phyloP scores from a whole-genome alignment of 176 grass and related monocot genomes.

The Dactylis glomerata region DNA sequence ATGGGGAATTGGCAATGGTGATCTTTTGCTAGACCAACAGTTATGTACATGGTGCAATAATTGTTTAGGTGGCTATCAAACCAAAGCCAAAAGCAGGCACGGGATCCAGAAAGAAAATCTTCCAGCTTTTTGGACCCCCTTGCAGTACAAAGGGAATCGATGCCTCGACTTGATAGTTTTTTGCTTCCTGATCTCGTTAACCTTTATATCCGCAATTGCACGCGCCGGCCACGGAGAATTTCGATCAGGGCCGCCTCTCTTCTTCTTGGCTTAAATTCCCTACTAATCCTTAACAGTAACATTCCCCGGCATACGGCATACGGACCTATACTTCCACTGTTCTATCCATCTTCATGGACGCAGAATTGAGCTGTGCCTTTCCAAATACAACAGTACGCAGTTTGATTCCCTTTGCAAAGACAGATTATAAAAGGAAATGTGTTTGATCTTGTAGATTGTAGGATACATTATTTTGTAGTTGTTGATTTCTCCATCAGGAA shows the following conservation, averaged over 20 bases:
- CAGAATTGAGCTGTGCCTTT: constrained; percentile 18
- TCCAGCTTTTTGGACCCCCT: constrained; percentile 39
- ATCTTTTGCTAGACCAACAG: constrained; percentile 22
- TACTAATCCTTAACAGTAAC: constrained; percentile 30
- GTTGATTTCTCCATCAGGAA: background rate
- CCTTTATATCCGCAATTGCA: constrained; percentile 33
- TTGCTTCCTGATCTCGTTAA: constrained; percentile 27
- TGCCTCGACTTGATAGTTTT: constrained; percentile 50
- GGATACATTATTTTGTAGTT: background rate
- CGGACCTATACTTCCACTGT: constrained; percentile 32
- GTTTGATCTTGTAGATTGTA: background rate
- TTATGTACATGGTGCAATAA: constrained; percentile 24
- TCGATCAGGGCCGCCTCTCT: too few species aligned
- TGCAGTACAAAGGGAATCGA: constrained; percentile 49
- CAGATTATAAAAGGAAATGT: constrained; percentile 23
- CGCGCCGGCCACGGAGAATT: background rate
- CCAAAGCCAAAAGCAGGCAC: constrained; percentile 39
- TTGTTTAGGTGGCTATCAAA: constrained; percentile 38
- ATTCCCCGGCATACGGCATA: constrained; percentile 29
- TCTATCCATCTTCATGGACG: constrained; percentile 1
- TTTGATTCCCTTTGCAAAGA: constrained; percentile 29
- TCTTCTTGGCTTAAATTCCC: too few species aligned
- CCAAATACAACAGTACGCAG: constrained; percentile 29
- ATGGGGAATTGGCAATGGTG: background rate
- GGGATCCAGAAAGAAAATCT: constrained; percentile 42